Percentiles rank a stretch among this genome's conserved stretches.
These are phyloP conservation scores for Camillea tinctor DNA, from an alignment of 2,329 filamentous ascomycete species.

Conservation along the genomic window DNA sequence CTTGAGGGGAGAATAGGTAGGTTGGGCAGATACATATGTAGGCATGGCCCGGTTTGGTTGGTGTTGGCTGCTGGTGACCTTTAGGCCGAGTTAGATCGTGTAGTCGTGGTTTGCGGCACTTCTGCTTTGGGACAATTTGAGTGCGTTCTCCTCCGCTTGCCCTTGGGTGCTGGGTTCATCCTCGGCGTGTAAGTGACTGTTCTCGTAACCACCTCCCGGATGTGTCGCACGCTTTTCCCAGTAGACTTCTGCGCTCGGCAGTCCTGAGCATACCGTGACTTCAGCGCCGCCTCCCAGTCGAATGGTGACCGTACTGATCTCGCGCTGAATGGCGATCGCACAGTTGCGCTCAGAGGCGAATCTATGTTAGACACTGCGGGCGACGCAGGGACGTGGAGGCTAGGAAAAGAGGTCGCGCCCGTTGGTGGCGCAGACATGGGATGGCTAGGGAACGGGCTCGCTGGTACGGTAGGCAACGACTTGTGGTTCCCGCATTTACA, in stretches of 20 bases:
- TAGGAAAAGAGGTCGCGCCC: conserved; percentile 59
- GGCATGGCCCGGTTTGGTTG: neutral
- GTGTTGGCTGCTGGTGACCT: neutral
- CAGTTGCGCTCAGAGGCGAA: conserved; percentile 65
- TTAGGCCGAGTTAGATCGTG: conserved; percentile 28
- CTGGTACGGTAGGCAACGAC: conserved; percentile 43
- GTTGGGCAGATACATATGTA: conserved; percentile 1
- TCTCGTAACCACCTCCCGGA: conserved; percentile 88
- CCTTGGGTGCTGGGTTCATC: conserved; percentile 84
- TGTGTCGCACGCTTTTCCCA: conserved; percentile 64
- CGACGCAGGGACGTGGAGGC: conserved; percentile 75
- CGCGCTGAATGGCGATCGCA: conserved; percentile 73
- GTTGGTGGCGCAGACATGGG: conserved; percentile 62
- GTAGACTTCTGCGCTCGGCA: conserved; percentile 53
- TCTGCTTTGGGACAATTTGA: conserved; percentile 29
- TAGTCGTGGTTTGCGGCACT: conserved; percentile 17
- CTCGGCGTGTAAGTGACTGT: conserved; percentile 87
- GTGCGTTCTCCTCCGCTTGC: conserved; percentile 76
- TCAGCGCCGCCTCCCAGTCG: conserved; percentile 74
- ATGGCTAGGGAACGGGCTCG: conserved; percentile 52
- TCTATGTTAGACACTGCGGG: conserved; percentile 66
- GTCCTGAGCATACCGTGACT: conserved; percentile 61
- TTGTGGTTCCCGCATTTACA: conserved; percentile 56
- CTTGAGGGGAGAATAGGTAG: conserved; percentile 3
- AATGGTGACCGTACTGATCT: conserved; percentile 66